Evolutionary conservation across 257 asterid genomes (phyloP).

Genomic region (Lavandula angustifolia): DNA sequence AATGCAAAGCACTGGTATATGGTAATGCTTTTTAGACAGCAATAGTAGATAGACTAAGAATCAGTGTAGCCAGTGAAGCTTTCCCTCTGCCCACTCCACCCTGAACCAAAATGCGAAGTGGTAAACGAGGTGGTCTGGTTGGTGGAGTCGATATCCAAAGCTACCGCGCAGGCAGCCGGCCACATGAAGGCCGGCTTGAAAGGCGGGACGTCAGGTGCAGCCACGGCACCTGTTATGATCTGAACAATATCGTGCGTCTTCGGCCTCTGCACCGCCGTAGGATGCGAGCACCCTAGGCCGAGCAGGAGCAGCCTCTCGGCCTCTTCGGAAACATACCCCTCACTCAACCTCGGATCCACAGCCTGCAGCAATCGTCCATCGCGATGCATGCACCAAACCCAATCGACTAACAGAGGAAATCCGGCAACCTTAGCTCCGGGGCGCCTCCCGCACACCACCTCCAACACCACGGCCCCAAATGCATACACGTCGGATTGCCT

Average conservation of each 20-base stretch:
- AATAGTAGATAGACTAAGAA: slow-evolving; percentile 42
- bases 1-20: slow-evolving; percentile 34
- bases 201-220: slow-evolving; percentile 63
- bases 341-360: slow-evolving; percentile 60
- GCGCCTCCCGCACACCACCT: slow-evolving; percentile 66
- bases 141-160: slow-evolving; percentile 37
- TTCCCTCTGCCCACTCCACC: slow-evolving; percentile 63
- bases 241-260: slow-evolving; percentile 56
- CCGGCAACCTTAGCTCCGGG: slow-evolving; percentile 67
- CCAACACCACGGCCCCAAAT: slow-evolving; percentile 75
- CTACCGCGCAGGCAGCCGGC: slow-evolving; percentile 55
- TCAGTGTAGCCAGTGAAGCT: slow-evolving; percentile 42
- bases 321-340: slow-evolving; percentile 54
- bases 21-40: too few species aligned
- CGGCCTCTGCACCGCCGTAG: slow-evolving; percentile 66
- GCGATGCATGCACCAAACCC: slow-evolving; percentile 87
- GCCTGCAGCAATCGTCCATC: slow-evolving; percentile 66
- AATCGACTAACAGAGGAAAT: slow-evolving; percentile 61
- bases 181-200: slow-evolving; percentile 86
- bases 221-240: slow-evolving; percentile 60
- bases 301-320: slow-evolving; percentile 66
- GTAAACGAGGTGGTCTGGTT: slow-evolving; percentile 36
- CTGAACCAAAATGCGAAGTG: slow-evolving; percentile 53
- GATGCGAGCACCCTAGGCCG: slow-evolving; percentile 84
- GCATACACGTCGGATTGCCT: slow-evolving; percentile 81